phyloP scores from a whole-genome alignment of 225 moss, liverwort and hornwort genomes.

The Physcomitrium patens region DNA sequence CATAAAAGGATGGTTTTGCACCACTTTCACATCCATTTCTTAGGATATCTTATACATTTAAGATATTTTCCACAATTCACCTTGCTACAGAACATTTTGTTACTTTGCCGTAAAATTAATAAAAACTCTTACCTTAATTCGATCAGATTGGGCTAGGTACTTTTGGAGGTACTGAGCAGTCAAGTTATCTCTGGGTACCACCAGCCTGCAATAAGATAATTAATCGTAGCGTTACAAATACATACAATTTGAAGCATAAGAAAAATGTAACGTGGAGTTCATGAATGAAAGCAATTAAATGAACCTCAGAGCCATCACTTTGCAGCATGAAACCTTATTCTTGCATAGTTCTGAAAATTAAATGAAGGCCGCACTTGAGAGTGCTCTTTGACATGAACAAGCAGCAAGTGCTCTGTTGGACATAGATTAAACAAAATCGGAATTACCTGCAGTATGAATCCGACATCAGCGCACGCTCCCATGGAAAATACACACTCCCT shows the following conservation, averaged over 20 bases:
- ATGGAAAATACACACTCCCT: conserved; percentile 86
- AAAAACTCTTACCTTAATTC: conserved; percentile 57
- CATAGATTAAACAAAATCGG: background rate
- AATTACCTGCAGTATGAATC: conserved; percentile 71
- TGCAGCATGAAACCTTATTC: conserved; percentile 3
- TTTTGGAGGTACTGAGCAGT: conserved; percentile 72
- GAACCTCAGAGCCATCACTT: conserved; percentile 2
- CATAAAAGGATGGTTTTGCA: background rate
- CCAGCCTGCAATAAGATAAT: conserved; percentile 59
- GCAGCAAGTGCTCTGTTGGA: background rate
- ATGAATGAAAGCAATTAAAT: background rate
- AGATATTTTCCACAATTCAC: background rate
- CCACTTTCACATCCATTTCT: background rate
- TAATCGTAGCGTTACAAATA: background rate
- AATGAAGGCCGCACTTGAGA: background rate
- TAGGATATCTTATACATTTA: no score
- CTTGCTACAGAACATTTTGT: background rate
- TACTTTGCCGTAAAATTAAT: background rate
- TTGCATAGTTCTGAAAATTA: conserved; percentile 13
- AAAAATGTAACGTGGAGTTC: background rate
- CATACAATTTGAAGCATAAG: background rate
- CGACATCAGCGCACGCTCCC: conserved; percentile 93
- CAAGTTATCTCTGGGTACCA: conserved; percentile 84
- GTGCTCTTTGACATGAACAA: conserved; percentile 4
- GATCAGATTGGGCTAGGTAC: conserved; percentile 46